phyloP scores from a whole-genome alignment of 176 grass and related monocot species.

The Phoenix roebelenii region DNA sequence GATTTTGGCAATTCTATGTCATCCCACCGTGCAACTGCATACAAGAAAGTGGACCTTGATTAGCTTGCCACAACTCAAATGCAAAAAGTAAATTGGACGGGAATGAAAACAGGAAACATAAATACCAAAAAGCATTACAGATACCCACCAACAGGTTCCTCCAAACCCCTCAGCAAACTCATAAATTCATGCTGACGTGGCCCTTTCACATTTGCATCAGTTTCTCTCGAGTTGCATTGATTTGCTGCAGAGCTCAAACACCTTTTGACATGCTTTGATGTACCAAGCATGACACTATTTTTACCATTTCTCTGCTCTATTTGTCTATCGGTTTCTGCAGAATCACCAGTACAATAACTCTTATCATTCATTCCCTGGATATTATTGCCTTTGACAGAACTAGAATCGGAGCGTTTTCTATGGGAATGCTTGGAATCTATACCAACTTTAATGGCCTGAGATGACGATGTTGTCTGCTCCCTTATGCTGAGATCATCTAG shows the following conservation, averaged over 20 bases:
- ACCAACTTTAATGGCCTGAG: slow-evolving; percentile 18
- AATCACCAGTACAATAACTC: no score
- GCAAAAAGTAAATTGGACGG: neutral
- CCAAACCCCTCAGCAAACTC: slow-evolving; percentile 52
- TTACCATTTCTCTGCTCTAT: no score
- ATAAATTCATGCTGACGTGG: slow-evolving; percentile 20
- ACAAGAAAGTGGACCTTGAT: neutral
- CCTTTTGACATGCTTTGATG: slow-evolving; percentile 1
- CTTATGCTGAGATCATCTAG: slow-evolving; percentile 10
- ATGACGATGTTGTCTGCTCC: slow-evolving; percentile 45
- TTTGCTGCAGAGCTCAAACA: slow-evolving; percentile 8
- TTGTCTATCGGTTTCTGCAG: no score
- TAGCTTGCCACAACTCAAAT: neutral
- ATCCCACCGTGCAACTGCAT: slow-evolving; percentile 51
- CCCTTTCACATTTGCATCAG: slow-evolving; percentile 14
- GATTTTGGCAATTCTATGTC: slow-evolving; percentile 27
- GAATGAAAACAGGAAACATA: neutral
- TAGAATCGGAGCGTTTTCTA: slow-evolving; percentile 16
- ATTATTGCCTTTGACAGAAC: slow-evolving; percentile 6
- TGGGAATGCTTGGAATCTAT: slow-evolving; percentile 25
- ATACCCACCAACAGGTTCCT: slow-evolving; percentile 43
- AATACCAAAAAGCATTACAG: neutral
- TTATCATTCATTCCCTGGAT: neutral
- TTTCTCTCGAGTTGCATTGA: slow-evolving; percentile 10
- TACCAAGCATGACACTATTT: no score